Conservation (phyloP, 257 asterid genomes). For the Forsythia viridissima region DNA sequence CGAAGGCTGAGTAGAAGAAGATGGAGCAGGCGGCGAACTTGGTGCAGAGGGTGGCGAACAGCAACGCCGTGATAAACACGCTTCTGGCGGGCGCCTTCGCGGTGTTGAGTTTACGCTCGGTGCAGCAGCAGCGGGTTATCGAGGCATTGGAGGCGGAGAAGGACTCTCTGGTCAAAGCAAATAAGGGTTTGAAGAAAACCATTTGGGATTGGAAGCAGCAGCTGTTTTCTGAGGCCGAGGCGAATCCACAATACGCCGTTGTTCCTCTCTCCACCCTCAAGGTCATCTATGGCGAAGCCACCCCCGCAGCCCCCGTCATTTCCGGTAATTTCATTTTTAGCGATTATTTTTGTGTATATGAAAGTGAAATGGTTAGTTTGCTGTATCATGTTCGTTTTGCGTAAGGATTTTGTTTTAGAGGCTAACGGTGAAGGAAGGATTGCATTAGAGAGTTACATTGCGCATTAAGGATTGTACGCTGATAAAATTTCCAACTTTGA, state of each 20-base stretch:
- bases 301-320: constrained; percentile 24
- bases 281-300: constrained; percentile 71
- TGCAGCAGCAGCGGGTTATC: constrained; percentile 50
- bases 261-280: constrained; percentile 76
- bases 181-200: constrained; percentile 57
- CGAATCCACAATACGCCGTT: constrained; percentile 39
- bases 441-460: not conserved
- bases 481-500: no score
- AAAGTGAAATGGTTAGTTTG: not conserved
- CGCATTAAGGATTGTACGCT: not conserved
- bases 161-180: constrained; percentile 43
- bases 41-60: constrained; percentile 58
- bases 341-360: not conserved
- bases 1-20: not conserved
- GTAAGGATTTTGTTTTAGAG: not conserved
- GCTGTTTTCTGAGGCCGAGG: constrained; percentile 68
- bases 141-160: constrained; percentile 66
- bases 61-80: constrained; percentile 53
- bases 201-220: constrained; percentile 89
- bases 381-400: not conserved
- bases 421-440: not conserved
- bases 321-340: constrained; percentile 39
- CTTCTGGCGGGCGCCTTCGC: constrained; percentile 49
- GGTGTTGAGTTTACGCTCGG: constrained; percentile 50
- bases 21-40: constrained; percentile 54